Evolutionary conservation across 345 rosid species (phyloP).

Genomic region (Rhodamnia argentea): DNA sequence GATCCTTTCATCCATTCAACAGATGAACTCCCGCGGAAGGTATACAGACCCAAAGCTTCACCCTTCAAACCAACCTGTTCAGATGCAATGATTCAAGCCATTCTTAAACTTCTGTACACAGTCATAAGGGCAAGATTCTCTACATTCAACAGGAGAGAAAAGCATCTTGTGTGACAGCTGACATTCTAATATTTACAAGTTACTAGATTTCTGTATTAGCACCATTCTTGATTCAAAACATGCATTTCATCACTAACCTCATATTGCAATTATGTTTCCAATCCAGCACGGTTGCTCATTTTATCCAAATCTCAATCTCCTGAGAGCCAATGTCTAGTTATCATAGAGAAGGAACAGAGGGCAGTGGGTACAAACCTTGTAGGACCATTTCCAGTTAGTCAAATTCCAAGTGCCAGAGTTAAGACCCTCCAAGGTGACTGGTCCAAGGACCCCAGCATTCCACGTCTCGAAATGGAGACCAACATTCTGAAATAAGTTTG

Average conservation of each 20-base stretch:
- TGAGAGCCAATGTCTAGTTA: neutral
- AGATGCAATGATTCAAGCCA: neutral
- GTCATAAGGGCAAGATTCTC: neutral
- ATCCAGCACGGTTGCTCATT: neutral
- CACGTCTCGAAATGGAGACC: slow-evolving; percentile 76
- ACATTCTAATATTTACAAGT: neutral
- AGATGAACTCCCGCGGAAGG: slow-evolving; percentile 7
- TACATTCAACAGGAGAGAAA: neutral
- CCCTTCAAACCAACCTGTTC: slow-evolving; percentile 11
- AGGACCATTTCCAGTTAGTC: slow-evolving; percentile 84
- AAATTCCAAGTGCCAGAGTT: slow-evolving; percentile 71
- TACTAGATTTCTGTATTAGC: neutral
- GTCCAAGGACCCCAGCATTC: slow-evolving; percentile 85
- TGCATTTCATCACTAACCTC: neutral
- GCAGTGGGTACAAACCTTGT: slow-evolving; percentile 54
- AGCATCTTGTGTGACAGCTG: neutral
- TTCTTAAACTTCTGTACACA: neutral
- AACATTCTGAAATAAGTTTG: slow-evolving; percentile 48
- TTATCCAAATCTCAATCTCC: neutral
- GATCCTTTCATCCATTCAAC: slow-evolving; percentile 6
- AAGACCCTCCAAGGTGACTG: slow-evolving; percentile 61
- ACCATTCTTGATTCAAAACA: neutral
- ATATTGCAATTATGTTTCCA: neutral
- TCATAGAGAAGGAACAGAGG: slow-evolving; percentile 1
- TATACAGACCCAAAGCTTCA: slow-evolving; percentile 5